Base-by-base conservation (phyloP, 1,139 yeast species). In the Geotrichum australiense region DNA sequence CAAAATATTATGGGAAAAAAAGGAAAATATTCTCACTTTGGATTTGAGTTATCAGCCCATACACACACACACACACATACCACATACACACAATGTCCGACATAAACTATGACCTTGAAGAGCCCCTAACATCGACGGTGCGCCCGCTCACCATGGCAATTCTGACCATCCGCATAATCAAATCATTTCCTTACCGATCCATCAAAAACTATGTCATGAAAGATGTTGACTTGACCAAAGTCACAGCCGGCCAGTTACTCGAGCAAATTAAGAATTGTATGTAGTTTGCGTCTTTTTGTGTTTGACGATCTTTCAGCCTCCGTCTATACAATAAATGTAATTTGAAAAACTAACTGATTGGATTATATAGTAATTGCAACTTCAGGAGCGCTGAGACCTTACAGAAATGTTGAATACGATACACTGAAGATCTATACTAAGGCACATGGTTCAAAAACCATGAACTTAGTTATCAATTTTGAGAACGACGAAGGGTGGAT, bases 401-500 rank as follows among this genome's bases (percentile, higher is more conserved):
- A 78, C 61, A 72, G 96, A 54, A 82, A 72, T 49, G 83, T 84
- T n/a, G 68, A 68, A 1, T 80, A 78, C 53, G 85, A 91, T 56
- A 69, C 93, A 0, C 59, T 91, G 48, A 91, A 93, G 63, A 72
- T 91, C 14, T 91, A 91, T 63, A 83, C 96, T 27, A 86, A 85
- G 58, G 97, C 98, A 0, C 97, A 91, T 60, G 94, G 94, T 5
- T 74, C 95, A 29, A 91, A 91, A 64, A 85, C 96, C 2, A 83
- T 87, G 78, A 87, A 91, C 58, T 70, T 91, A 52, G 94, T 86
- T 38, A 83, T 93, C 49, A 91, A 91, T 60, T 76, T 91, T 60
- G 96, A 86, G 24, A 77, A 82, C 53, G 86, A 83, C 55, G 77
- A 74, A 4, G 79, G 74, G 46, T 82, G 93, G 89, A 68, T 83